Percentiles rank a stretch among this genome's conserved stretches.
Evolutionary conservation across 1,284 basidiomycete species (phyloP).

Genomic region (Trichosporon sp.): DNA sequence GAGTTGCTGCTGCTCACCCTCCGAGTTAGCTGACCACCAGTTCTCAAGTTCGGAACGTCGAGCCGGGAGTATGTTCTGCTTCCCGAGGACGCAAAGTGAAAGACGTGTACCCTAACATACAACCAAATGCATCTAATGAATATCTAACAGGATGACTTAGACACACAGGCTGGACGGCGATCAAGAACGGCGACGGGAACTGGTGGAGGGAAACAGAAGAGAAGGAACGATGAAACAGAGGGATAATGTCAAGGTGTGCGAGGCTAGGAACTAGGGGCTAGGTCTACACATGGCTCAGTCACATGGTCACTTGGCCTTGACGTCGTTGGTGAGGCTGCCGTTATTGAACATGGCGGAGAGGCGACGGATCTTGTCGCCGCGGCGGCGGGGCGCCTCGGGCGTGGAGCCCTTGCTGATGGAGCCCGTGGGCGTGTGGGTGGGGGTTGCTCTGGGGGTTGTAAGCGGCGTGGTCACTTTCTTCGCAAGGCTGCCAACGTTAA

Average conservation of each 20-base stretch:
- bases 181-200: background rate
- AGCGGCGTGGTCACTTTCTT: background rate
- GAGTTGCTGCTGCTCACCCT: slow-evolving; percentile 34
- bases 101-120: background rate
- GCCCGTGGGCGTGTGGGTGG: background rate
- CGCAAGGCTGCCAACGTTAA: background rate
- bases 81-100: slow-evolving; percentile 62
- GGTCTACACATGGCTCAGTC: background rate
- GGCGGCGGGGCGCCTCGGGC: background rate
- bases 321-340: background rate
- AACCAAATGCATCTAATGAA: background rate
- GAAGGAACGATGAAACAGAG: background rate
- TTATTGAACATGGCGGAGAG: background rate
- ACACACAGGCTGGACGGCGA: background rate
- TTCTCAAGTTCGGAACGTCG: slow-evolving; percentile 86
- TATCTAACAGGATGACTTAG: background rate
- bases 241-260: background rate
- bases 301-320: background rate
- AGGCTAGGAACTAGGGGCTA: background rate
- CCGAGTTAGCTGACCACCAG: slow-evolving; percentile 49
- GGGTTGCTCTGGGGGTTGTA: background rate
- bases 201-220: background rate
- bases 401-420: background rate
- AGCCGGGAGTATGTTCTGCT: slow-evolving; percentile 82
- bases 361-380: slow-evolving; percentile 1